phyloP scores from a whole-genome alignment of 192 early-diverging fungal genomes.

The Rhizophagus sp. region DNA sequence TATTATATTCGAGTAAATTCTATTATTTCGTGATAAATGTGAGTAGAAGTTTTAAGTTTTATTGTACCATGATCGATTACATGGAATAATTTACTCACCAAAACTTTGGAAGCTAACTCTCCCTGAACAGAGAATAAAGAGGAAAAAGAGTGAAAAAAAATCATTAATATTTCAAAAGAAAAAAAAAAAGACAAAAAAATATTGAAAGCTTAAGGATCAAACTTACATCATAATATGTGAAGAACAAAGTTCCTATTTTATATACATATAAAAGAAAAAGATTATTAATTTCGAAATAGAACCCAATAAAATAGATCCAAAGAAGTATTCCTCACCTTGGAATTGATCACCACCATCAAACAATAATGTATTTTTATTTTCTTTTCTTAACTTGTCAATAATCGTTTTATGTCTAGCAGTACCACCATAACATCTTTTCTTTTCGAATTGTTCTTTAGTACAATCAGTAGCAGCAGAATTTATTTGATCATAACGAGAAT shows the following conservation, averaged over 20 bases:
- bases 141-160: background rate
- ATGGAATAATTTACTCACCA: conserved; percentile 31
- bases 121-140: conserved; percentile 35
- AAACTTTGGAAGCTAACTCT: conserved; percentile 52
- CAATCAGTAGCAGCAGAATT: conserved; percentile 40
- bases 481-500: conserved; percentile 40
- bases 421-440: conserved; percentile 53
- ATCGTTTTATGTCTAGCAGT: conserved; percentile 63
- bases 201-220: background rate
- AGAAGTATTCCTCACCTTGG: conserved; percentile 25
- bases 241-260: conserved; percentile 61
- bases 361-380: conserved; percentile 54
- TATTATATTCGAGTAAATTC: conserved; percentile 67
- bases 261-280: background rate
- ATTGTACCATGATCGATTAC: background rate
- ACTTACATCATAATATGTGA: conserved; percentile 61
- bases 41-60: background rate
- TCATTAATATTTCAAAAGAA: no score
- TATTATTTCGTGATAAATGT: background rate
- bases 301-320: background rate
- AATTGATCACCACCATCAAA: conserved; percentile 78
- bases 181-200: no score
- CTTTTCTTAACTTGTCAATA: conserved; percentile 53
- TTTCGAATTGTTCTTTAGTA: conserved; percentile 31
- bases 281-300: background rate